Evolutionary conservation across 2,329 filamentous ascomycete species (phyloP).

Genomic region (Juglanconis oblonga): DNA sequence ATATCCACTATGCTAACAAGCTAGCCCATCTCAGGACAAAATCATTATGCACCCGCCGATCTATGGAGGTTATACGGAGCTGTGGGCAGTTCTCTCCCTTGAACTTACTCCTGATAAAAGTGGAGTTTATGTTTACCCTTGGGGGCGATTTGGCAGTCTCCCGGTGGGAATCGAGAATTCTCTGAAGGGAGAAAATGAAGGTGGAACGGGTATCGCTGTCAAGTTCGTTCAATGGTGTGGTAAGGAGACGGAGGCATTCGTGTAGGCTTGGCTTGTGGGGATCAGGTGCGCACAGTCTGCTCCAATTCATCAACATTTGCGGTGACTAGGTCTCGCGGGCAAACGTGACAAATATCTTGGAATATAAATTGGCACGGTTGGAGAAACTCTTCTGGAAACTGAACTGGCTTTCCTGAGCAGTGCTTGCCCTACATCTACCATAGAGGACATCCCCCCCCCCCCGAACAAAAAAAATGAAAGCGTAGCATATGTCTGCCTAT

Average conservation of each 20-base stretch:
- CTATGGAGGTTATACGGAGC: slow-evolving; percentile 45
- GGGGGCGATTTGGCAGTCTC: slow-evolving; percentile 16
- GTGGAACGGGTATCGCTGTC: not conserved
- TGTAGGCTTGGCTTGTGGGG: not conserved
- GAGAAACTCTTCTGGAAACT: too few relatives aligned
- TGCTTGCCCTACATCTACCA: too few relatives aligned
- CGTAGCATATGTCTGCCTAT: too few relatives aligned
- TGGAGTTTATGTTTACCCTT: slow-evolving; percentile 18
- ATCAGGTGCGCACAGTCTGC: too few relatives aligned
- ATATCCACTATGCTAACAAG: not conserved
- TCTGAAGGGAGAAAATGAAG: not conserved
- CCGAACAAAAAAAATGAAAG: too few relatives aligned
- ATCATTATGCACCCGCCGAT: slow-evolving; percentile 15
- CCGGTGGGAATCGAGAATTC: not conserved
- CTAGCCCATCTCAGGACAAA: not conserved
- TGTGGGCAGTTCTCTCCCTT: slow-evolving; percentile 44
- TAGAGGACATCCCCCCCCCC: too few relatives aligned
- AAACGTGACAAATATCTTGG: too few relatives aligned
- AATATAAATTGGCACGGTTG: too few relatives aligned
- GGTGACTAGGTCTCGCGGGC: too few relatives aligned
- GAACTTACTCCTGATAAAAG: slow-evolving; percentile 37
- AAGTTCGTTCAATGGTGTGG: slow-evolving; percentile 4
- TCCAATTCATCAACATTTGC: too few relatives aligned
- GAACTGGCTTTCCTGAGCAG: too few relatives aligned
- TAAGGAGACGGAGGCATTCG: not conserved